Percentiles rank a stretch among this genome's conserved stretches.
Conservation (phyloP, 2,329 filamentous ascomycete species). For the Cercospora sp. region DNA sequence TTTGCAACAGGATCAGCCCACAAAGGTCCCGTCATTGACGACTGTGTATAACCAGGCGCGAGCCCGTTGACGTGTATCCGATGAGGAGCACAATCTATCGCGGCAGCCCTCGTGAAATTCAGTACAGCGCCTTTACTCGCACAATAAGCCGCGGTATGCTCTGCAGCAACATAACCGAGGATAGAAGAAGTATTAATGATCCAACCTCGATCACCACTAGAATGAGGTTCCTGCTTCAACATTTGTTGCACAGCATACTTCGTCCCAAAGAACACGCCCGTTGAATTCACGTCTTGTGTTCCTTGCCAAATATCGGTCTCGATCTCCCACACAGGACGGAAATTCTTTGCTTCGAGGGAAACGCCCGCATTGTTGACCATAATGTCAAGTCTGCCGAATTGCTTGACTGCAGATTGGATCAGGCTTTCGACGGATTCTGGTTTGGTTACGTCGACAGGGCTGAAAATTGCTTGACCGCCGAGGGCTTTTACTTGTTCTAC, state of each 20-base stretch:
- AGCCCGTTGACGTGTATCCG: conserved; percentile 36
- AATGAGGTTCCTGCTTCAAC: conserved; percentile 48
- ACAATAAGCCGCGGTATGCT: conserved; percentile 36
- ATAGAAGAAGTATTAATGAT: conserved; percentile 54
- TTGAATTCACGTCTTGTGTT: conserved; percentile 41
- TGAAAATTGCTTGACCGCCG: conserved; percentile 41
- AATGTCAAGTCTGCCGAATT: conserved; percentile 26
- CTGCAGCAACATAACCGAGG: conserved; percentile 46
- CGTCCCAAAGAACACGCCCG: conserved; percentile 45
- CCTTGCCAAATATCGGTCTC: conserved; percentile 25
- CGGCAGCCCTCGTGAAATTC: conserved; percentile 32
- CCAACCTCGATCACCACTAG: conserved; percentile 49
- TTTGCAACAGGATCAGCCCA: conserved; percentile 29
- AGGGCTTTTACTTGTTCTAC: conserved; percentile 36
- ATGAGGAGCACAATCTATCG: conserved; percentile 34
- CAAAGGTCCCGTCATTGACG: conserved; percentile 27
- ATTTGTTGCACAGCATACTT: conserved; percentile 54
- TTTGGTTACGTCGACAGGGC: conserved; percentile 38
- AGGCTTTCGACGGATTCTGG: conserved; percentile 29
- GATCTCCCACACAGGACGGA: conserved; percentile 25
- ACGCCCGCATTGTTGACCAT: conserved; percentile 26
- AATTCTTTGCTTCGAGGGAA: conserved; percentile 23
- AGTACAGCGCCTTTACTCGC: conserved; percentile 34
- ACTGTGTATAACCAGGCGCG: conserved; percentile 33
- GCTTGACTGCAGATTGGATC: conserved; percentile 27